Evolutionary conservation across 1,284 basidiomycete genomes (phyloP).

Genomic region (Ustilago cynodontis): DNA sequence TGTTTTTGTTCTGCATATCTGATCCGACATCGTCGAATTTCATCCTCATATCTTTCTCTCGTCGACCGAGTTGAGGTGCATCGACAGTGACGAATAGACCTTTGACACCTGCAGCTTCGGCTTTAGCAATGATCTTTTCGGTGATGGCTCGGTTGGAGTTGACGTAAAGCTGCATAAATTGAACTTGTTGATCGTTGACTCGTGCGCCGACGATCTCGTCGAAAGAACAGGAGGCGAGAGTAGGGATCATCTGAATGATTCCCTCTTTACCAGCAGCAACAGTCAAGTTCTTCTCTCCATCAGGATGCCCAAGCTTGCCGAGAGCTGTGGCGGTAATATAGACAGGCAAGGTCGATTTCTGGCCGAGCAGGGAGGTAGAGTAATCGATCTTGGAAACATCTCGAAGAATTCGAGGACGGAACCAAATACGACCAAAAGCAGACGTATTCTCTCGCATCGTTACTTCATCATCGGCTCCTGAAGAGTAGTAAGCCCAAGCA

Average conservation of each 20-base stretch:
- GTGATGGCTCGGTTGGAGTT: slow-evolving; percentile 80
- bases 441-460: slow-evolving; percentile 83
- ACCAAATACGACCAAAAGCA: slow-evolving; percentile 93
- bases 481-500: slow-evolving; percentile 70
- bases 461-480: slow-evolving; percentile 74
- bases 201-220: slow-evolving; percentile 77
- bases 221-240: slow-evolving; percentile 71
- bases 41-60: slow-evolving; percentile 80
- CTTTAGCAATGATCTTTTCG: slow-evolving; percentile 79
- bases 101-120: slow-evolving; percentile 79
- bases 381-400: slow-evolving; percentile 86
- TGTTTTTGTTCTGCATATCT: slow-evolving; percentile 67
- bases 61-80: slow-evolving; percentile 84
- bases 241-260: slow-evolving; percentile 78
- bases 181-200: slow-evolving; percentile 75
- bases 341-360: slow-evolving; percentile 54
- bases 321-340: slow-evolving; percentile 89
- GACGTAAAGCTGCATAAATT: slow-evolving; percentile 79
- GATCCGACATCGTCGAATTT: slow-evolving; percentile 74
- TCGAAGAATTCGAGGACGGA: slow-evolving; percentile 86
- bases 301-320: slow-evolving; percentile 88
- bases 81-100: slow-evolving; percentile 93
- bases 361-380: slow-evolving; percentile 52
- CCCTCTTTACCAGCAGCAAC: slow-evolving; percentile 78
- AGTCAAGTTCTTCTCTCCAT: slow-evolving; percentile 90